These are phyloP conservation scores for Lipomyces oligophaga DNA, from an alignment of 805 yeast genomes.

Conservation along the genomic window DNA sequence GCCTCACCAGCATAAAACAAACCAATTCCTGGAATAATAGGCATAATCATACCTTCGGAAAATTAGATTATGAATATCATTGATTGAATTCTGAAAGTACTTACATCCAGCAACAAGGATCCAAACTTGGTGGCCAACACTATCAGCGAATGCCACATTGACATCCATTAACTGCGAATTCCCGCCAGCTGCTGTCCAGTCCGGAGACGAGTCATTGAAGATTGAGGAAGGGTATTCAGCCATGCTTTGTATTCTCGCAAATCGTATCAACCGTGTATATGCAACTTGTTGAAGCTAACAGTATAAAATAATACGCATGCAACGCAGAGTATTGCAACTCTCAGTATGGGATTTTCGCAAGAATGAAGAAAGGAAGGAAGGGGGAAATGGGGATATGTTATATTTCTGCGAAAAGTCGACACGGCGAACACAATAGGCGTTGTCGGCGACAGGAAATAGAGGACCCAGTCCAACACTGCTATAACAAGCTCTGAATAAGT, in stretches of 20 bases:
- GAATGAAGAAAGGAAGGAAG: background rate
- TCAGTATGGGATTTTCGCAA: background rate
- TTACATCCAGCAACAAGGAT: constrained; percentile 47
- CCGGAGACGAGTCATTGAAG: constrained; percentile 19
- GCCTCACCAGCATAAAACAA: constrained; percentile 87
- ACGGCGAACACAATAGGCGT: background rate
- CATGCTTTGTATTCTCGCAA: constrained; percentile 11
- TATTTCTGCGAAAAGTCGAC: background rate
- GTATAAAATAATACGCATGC: background rate
- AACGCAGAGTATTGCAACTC: background rate
- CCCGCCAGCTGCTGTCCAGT: constrained; percentile 49
- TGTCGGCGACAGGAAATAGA: too few relatives aligned
- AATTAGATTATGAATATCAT: background rate
- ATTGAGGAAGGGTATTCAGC: constrained; percentile 18
- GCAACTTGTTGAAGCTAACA: too few relatives aligned
- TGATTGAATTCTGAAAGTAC: background rate
- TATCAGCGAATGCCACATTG: constrained; percentile 56
- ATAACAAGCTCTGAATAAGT: too few relatives aligned
- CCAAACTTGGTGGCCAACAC: constrained; percentile 64
- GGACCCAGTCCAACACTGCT: too few relatives aligned
- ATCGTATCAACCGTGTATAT: background rate
- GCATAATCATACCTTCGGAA: constrained; percentile 61
- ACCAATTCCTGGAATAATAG: constrained; percentile 97
- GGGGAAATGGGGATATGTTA: background rate
- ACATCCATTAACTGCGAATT: constrained; percentile 62